These are phyloP conservation scores for Penicillium sp. DNA, from an alignment of 2,329 filamentous ascomycete genomes.

Conservation along the genomic window DNA sequence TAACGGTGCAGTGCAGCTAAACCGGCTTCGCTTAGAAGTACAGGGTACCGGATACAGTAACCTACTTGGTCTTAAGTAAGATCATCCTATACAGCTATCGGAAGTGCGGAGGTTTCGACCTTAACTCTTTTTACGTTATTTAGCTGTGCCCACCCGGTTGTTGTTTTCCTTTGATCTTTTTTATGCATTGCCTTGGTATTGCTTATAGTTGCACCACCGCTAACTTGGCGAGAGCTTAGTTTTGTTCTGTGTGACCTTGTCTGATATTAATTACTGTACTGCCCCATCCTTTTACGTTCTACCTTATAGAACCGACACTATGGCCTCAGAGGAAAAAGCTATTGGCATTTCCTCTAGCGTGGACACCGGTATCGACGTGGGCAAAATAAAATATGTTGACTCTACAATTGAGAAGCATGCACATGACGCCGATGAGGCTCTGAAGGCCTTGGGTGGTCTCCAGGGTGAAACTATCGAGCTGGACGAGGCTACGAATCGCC, in stretches of 20 bases:
- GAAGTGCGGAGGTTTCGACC: not conserved
- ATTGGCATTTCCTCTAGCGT: conserved; percentile 26
- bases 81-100: not conserved
- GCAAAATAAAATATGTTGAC: conserved; percentile 23
- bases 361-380: conserved; percentile 25
- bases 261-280: not conserved
- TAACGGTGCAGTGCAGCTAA: not conserved
- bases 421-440: conserved; percentile 59
- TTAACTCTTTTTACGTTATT: not conserved
- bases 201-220: not conserved
- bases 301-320: not conserved
- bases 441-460: conserved; percentile 54
- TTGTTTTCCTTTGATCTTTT: not conserved
- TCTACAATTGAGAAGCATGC: conserved; percentile 50
- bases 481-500: conserved; percentile 56
- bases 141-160: not conserved
- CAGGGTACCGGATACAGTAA: not conserved
- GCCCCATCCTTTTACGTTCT: no score
- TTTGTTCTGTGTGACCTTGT: not conserved
- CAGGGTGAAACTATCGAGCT: conserved; percentile 53
- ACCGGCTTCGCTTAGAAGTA: not conserved
- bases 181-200: not conserved
- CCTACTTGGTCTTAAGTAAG: not conserved
- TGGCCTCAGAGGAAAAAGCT: conserved; percentile 41
- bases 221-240: not conserved